A percentile compares a stretch with the other conserved stretches of the same genome.
phyloP scores from a whole-genome alignment of 2,329 filamentous ascomycete species.

The Pseudopyrenochaeta lycopersici region DNA sequence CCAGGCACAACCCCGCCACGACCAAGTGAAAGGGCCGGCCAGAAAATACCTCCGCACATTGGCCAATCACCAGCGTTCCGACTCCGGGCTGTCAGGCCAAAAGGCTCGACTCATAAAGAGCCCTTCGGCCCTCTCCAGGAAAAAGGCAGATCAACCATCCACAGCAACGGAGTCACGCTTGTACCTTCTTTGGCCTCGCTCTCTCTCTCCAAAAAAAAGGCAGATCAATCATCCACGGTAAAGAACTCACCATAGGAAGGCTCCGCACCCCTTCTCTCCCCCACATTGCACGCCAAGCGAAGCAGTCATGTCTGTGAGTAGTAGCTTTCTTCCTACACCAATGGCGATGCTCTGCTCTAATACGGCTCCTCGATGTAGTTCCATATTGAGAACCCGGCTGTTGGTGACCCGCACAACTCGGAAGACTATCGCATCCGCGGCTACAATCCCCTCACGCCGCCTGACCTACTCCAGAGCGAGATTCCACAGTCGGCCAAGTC shows the following conservation, averaged over 20 bases:
- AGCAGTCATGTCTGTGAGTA: constrained; percentile 39
- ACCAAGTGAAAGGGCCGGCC: constrained; percentile 3
- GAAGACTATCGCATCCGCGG: constrained; percentile 71
- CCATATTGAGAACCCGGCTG: constrained; percentile 60
- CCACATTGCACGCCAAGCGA: too few species aligned
- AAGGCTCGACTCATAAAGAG: constrained; percentile 39
- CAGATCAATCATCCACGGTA: constrained; percentile 6
- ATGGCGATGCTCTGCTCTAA: constrained; percentile 26
- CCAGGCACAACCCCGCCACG: constrained; percentile 3
- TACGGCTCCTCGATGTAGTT: constrained; percentile 46
- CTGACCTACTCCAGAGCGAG: constrained; percentile 94
- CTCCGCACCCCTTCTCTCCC: too few species aligned
- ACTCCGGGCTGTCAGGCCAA: constrained; percentile 27
- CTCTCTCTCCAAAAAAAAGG: constrained; percentile 16
- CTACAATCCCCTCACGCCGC: constrained; percentile 91
- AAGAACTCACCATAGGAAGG: background rate
- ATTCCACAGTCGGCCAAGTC: constrained; percentile 68
- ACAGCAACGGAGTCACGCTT: constrained; percentile 1
- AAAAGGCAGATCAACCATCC: too few species aligned
- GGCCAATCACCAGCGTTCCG: constrained; percentile 38
- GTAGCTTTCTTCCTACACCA: constrained; percentile 7
- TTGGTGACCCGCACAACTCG: constrained; percentile 58
- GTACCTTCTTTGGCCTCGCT: too few species aligned
- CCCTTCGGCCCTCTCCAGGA: constrained; percentile 11
- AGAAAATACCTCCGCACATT: constrained; percentile 19